Evolutionary conservation across 768 basidiomycete species (phyloP).

Genomic region (Russula emetica): DNA sequence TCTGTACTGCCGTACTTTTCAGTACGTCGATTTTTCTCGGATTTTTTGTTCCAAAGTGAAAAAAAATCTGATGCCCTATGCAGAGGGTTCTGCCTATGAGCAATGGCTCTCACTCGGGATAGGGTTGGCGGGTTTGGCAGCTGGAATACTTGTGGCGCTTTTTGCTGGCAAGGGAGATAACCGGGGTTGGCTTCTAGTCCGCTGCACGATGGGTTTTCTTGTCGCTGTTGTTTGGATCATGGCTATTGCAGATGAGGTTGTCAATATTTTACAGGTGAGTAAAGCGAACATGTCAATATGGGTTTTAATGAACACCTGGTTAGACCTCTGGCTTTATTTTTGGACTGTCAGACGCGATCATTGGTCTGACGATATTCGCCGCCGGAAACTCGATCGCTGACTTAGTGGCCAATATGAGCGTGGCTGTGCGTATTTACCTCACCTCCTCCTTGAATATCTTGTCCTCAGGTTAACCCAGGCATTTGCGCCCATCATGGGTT

Average conservation of each 20-base stretch:
- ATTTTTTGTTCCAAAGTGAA: not conserved
- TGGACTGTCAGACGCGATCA: constrained; percentile 94
- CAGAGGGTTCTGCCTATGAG: constrained; percentile 46
- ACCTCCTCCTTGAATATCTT: not conserved
- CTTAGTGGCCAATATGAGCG: constrained; percentile 93
- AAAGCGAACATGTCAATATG: not conserved
- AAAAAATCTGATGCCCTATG: constrained; percentile 4
- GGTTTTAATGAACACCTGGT: not conserved
- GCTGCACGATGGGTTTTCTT: constrained; percentile 88
- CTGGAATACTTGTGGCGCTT: constrained; percentile 52
- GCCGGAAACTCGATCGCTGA: constrained; percentile 96
- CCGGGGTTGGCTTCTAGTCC: constrained; percentile 54
- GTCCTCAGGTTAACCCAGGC: constrained; percentile 39
- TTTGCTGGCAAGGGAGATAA: constrained; percentile 59
- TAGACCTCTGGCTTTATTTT: constrained; percentile 93
- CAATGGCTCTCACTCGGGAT: constrained; percentile 53
- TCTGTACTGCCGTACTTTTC: constrained; percentile 71
- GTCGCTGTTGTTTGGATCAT: constrained; percentile 97
- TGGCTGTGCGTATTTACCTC: constrained; percentile 56
- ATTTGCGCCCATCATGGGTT: constrained; percentile 91
- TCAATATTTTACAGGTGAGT: constrained; percentile 76
- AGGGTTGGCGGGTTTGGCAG: constrained; percentile 49
- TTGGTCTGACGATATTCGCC: constrained; percentile 94
- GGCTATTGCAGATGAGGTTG: constrained; percentile 95
- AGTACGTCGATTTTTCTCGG: constrained; percentile 44